Conservation (phyloP, 169 alveolate genomes). For the Fabrea salina region DNA sequence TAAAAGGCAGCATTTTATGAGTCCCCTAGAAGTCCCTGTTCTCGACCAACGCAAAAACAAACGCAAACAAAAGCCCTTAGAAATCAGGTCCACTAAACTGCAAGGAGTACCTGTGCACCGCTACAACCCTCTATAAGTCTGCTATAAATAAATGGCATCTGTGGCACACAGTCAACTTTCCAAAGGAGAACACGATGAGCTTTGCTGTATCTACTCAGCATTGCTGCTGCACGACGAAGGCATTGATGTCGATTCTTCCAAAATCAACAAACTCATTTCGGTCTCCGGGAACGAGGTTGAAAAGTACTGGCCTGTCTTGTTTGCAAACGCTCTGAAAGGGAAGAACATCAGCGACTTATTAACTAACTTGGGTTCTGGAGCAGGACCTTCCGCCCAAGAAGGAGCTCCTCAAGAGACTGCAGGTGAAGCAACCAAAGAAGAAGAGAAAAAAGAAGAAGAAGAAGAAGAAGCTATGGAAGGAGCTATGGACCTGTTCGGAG, state of each 20-base stretch:
- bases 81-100: too few species aligned
- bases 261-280: conserved; percentile 51
- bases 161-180: conserved; percentile 26
- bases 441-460: conserved; percentile 5
- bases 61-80: too few species aligned
- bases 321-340: conserved; percentile 25
- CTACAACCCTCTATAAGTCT: too few species aligned
- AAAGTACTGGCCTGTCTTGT: conserved; percentile 6
- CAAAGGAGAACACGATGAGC: conserved; percentile 20
- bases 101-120: too few species aligned
- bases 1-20: too few species aligned
- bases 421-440: conserved; percentile 17
- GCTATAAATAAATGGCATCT: conserved; percentile 16
- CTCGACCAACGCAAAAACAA: too few species aligned
- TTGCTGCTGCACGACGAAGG: conserved; percentile 28
- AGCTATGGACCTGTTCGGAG: conserved; percentile 7
- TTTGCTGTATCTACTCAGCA: conserved; percentile 9
- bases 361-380: neutral
- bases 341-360: neutral
- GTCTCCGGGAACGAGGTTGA: conserved; percentile 58
- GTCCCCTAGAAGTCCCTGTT: too few species aligned
- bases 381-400: neutral
- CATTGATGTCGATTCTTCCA: conserved; percentile 33
- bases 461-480: conserved; percentile 22
- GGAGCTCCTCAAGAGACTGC: conserved; percentile 3